Evolutionary conservation across 306 rosid species (phyloP).

Genomic region (Mimosa pudica): DNA sequence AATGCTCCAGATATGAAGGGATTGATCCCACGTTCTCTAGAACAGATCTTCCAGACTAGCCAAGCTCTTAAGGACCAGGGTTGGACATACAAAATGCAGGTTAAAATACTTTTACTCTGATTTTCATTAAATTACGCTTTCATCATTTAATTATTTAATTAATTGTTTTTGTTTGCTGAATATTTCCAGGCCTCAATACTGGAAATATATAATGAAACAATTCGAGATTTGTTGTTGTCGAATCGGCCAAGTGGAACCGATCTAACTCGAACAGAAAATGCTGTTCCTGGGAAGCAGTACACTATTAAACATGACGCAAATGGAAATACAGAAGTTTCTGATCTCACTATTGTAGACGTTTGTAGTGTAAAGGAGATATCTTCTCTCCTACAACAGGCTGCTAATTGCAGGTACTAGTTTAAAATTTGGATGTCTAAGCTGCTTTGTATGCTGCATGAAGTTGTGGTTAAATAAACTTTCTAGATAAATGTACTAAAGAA

Average conservation of each 20-base stretch:
- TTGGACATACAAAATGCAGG: conserved; percentile 94
- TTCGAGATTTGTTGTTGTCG: conserved; percentile 78
- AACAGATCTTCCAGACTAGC: conserved; percentile 81
- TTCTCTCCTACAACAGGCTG: conserved; percentile 86
- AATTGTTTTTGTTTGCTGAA: conserved; percentile 12
- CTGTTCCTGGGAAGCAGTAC: conserved; percentile 68
- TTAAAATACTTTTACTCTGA: conserved; percentile 27
- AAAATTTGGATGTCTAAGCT: neutral
- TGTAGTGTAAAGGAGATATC: conserved; percentile 81
- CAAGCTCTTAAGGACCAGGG: conserved; percentile 83
- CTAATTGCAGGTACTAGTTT: conserved; percentile 69
- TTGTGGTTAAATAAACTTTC: conserved; percentile 21
- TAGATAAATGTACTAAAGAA: conserved; percentile 15
- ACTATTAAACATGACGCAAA: conserved; percentile 87
- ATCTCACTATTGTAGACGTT: conserved; percentile 80
- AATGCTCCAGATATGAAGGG: conserved; percentile 79
- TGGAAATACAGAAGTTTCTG: conserved; percentile 86
- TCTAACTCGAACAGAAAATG: conserved; percentile 53
- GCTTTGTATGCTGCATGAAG: conserved; percentile 2
- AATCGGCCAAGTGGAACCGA: conserved; percentile 60
- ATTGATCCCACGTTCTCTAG: conserved; percentile 87
- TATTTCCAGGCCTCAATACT: conserved; percentile 73
- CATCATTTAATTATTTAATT: neutral
- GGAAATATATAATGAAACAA: conserved; percentile 91
- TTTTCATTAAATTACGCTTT: conserved; percentile 20